A percentile compares a stretch with the other conserved stretches of the same genome.
Conservation (phyloP, 345 rosid species). For the Populus alba region DNA sequence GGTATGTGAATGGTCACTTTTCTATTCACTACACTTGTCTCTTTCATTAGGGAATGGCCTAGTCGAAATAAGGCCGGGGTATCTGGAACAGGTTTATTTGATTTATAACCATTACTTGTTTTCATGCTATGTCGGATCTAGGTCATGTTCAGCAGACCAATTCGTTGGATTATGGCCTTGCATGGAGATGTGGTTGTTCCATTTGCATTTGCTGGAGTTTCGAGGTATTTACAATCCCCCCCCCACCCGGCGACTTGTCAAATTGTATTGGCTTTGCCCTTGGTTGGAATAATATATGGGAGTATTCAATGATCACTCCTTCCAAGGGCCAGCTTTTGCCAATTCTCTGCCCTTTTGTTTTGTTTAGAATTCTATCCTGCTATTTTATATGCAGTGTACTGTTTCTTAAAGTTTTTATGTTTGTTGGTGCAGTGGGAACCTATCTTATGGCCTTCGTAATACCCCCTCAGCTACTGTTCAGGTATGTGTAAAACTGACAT, state of each 20-base stretch:
- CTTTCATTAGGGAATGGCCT: neutral
- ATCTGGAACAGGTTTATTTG: neutral
- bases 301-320: no score
- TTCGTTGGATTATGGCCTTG: slow-evolving; percentile 94
- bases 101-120: neutral
- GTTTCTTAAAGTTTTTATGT: slow-evolving; percentile 14
- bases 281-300: neutral
- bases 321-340: no score
- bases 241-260: no score
- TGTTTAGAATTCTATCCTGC: no score
- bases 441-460: slow-evolving; percentile 85
- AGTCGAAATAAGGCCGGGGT: neutral
- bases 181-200: slow-evolving; percentile 84
- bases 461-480: slow-evolving; percentile 62
- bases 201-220: slow-evolving; percentile 75
- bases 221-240: slow-evolving; percentile 59
- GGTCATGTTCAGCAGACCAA: slow-evolving; percentile 87
- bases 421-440: slow-evolving; percentile 61
- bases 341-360: neutral
- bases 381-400: neutral
- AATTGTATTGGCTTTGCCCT: neutral
- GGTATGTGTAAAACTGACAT: slow-evolving; percentile 40
- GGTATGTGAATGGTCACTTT: slow-evolving; percentile 29
- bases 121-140: slow-evolving; percentile 31
- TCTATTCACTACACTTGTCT: neutral